These are phyloP conservation scores for Hanseniaspora pseudoguilliermondii DNA, from an alignment of 805 yeast species.

Conservation along the genomic window DNA sequence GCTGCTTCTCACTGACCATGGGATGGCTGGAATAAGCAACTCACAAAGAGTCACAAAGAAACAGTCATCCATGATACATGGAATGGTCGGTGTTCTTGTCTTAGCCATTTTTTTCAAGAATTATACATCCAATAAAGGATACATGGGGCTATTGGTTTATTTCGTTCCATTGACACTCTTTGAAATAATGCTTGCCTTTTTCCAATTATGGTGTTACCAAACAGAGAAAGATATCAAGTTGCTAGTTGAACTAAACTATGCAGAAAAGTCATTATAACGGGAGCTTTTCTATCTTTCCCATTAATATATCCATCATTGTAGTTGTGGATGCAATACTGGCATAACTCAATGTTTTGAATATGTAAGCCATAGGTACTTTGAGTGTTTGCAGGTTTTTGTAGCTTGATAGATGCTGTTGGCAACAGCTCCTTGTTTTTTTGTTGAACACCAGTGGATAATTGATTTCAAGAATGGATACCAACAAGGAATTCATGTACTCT, in stretches of 20 bases:
- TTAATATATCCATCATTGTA: slow-evolving; percentile 18
- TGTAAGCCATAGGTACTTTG: slow-evolving; percentile 8
- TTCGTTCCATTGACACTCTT: background rate
- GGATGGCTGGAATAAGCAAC: slow-evolving; percentile 1
- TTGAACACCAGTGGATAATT: slow-evolving; percentile 28
- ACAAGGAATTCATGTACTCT: slow-evolving; percentile 13
- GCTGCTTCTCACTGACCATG: background rate
- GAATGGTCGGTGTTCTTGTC: background rate
- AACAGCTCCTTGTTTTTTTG: slow-evolving; percentile 17
- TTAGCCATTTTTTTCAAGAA: background rate
- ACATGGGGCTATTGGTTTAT: background rate
- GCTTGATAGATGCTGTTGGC: slow-evolving; percentile 18
- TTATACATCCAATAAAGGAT: too few relatives aligned
- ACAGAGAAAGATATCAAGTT: slow-evolving; percentile 1
- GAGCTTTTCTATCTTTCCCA: background rate
- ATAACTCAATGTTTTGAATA: slow-evolving; percentile 13
- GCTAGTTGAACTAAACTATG: background rate
- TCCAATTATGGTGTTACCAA: slow-evolving; percentile 10
- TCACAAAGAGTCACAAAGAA: slow-evolving; percentile 1
- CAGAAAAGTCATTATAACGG: background rate
- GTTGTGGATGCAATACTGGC: slow-evolving; percentile 18
- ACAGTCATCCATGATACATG: slow-evolving; percentile 7
- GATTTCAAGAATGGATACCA: slow-evolving; percentile 27
- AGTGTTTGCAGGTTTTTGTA: slow-evolving; percentile 21
- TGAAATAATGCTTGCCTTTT: background rate